phyloP scores from a whole-genome alignment of 176 grass and related monocot genomes.

The Ensete glaucum region DNA sequence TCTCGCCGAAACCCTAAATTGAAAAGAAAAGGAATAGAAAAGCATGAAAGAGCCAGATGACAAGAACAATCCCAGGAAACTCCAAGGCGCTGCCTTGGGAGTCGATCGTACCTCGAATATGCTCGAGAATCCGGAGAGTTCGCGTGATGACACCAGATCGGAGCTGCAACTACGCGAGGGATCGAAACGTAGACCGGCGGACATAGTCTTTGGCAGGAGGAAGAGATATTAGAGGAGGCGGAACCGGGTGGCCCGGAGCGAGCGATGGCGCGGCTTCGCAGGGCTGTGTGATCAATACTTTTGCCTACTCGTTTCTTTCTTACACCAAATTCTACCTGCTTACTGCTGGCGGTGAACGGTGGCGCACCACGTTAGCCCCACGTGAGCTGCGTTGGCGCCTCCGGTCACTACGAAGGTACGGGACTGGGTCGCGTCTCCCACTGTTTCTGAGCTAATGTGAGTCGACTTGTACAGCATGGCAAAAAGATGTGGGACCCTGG shows the following conservation, averaged over 20 bases:
- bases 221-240: neutral
- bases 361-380: no score
- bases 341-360: neutral
- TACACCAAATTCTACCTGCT: neutral
- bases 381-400: no score
- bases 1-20: neutral
- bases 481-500: no score
- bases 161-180: neutral
- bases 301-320: neutral
- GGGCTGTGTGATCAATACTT: neutral
- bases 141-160: neutral
- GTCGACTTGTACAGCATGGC: no score
- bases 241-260: neutral
- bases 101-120: neutral
- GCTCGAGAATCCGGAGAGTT: neutral
- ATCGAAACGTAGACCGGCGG: neutral
- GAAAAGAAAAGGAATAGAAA: neutral
- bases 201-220: neutral
- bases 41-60: neutral
- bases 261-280: neutral
- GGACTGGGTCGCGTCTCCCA: fast-evolving
- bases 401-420: no score
- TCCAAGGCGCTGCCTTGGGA: neutral
- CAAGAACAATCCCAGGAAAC: neutral
- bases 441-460: no score